Conservation (phyloP, 2,329 filamentous ascomycete genomes). For the Trichophyton simii region DNA sequence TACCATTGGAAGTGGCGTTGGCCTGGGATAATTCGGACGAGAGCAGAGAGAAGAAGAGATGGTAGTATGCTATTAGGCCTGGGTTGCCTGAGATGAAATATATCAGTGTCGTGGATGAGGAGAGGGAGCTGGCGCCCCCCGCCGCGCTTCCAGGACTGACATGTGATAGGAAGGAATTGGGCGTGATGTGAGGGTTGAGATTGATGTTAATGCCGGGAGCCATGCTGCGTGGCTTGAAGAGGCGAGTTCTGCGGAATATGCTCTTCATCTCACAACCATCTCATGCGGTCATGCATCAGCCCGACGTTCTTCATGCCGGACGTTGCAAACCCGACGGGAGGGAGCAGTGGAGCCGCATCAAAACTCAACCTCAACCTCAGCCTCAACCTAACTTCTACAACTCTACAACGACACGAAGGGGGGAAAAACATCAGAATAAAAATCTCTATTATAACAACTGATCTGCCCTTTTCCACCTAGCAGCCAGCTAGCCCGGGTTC, state of each 20-base stretch:
- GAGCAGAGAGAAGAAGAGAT: conserved; percentile 31
- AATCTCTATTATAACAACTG: not conserved
- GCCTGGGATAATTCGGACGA: conserved; percentile 14
- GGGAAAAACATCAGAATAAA: not conserved
- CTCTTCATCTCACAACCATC: no score
- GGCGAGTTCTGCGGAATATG: no score
- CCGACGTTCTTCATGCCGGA: no score
- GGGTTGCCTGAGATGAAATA: conserved; percentile 42
- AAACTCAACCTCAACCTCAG: no score
- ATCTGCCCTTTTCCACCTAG: not conserved
- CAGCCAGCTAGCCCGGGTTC: not conserved
- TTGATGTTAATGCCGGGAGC: not conserved
- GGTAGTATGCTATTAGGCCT: conserved; percentile 39
- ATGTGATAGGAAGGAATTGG: conserved; percentile 21
- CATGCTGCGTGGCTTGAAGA: no score
- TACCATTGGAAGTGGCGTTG: not conserved
- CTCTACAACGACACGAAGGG: not conserved
- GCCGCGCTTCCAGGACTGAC: not conserved
- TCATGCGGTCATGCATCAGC: no score
- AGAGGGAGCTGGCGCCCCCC: conserved; percentile 1
- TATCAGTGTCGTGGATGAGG: conserved; percentile 23
- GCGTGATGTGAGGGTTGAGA: conserved; percentile 16
- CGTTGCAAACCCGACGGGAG: no score
- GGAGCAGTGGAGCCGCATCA: not conserved
- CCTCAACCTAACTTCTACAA: no score